These are phyloP conservation scores for Boletus subcaerulescens DNA, from an alignment of 768 basidiomycete species.

Conservation along the genomic window DNA sequence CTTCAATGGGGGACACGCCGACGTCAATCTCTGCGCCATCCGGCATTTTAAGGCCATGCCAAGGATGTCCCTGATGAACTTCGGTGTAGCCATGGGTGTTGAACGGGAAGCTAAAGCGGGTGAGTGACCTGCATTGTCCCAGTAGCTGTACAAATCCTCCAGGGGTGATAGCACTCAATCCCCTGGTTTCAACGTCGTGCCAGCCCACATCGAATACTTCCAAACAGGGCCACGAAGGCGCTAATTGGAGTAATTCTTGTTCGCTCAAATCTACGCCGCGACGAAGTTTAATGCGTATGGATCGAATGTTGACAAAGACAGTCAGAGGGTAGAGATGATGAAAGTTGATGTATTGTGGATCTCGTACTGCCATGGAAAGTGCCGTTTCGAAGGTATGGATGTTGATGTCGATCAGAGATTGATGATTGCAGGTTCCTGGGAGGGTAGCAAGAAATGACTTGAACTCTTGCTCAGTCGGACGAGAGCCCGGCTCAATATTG, in stretches of 20 bases:
- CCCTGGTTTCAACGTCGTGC: too few species aligned
- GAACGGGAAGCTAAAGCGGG: not conserved
- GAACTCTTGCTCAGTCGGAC: not conserved
- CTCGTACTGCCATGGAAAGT: not conserved
- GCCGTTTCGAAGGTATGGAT: not conserved
- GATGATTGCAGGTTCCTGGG: not conserved
- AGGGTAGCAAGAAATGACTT: not conserved
- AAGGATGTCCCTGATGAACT: not conserved
- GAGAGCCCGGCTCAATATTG: not conserved
- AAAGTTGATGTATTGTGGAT: not conserved
- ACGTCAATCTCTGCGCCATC: not conserved
- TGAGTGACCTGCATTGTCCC: not conserved
- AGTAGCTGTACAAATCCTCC: not conserved
- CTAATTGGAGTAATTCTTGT: not conserved
- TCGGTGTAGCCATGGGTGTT: not conserved
- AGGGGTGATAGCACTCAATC: not conserved
- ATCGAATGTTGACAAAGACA: not conserved
- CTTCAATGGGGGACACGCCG: not conserved
- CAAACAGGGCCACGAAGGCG: not conserved
- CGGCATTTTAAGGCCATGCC: not conserved
- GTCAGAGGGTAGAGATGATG: not conserved
- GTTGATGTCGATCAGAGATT: not conserved
- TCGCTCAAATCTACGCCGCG: not conserved
- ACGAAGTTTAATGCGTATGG: not conserved
- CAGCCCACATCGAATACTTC: not conserved